Evolutionary conservation across 73 alveolate species (phyloP).

Genomic region (Chromera velia): DNA sequence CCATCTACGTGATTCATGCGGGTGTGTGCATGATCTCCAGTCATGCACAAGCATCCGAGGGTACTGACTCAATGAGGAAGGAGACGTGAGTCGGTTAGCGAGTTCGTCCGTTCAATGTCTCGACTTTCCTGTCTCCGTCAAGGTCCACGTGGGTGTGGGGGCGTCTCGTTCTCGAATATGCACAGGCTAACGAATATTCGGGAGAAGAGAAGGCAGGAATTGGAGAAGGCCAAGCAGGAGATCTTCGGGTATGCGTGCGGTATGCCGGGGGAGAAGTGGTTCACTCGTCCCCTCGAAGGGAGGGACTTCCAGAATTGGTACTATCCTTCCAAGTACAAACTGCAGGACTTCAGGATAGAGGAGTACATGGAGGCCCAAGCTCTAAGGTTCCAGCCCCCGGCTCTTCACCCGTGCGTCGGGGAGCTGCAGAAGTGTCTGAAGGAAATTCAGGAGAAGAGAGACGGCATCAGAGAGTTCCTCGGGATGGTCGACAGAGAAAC

Average conservation of each 20-base stretch:
- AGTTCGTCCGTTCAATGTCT: no score
- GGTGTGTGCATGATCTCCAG: no score
- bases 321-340: constrained; percentile 28
- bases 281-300: constrained; percentile 23
- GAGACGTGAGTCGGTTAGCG: no score
- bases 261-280: constrained; percentile 25
- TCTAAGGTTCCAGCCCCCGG: constrained; percentile 6
- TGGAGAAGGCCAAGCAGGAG: constrained; percentile 1
- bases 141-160: no score
- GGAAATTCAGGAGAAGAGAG: not conserved
- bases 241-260: constrained; percentile 7
- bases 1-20: no score
- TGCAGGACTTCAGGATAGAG: constrained; percentile 19
- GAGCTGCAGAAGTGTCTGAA: not conserved
- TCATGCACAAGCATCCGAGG: no score
- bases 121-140: no score
- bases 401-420: not conserved
- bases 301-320: constrained; percentile 18
- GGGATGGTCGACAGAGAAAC: not conserved
- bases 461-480: not conserved
- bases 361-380: constrained; percentile 24
- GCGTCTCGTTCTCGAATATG: no score
- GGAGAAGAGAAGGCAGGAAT: not conserved
- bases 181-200: no score
- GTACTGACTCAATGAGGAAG: no score